Evolutionary conservation across 768 basidiomycete genomes (phyloP).

Genomic region (Kwoniella newhampshirensis): DNA sequence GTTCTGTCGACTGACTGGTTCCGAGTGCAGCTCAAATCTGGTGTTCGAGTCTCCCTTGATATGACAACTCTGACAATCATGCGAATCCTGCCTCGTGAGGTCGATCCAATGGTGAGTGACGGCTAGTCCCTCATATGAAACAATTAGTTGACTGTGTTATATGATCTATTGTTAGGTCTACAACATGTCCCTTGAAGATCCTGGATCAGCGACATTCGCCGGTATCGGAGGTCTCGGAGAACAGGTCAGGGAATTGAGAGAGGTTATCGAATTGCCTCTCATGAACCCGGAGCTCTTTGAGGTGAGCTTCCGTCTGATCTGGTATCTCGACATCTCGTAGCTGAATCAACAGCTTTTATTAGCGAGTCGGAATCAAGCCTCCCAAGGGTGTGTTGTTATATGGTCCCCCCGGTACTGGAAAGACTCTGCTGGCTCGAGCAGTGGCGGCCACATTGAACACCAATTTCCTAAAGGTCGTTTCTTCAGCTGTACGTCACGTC

Average conservation of each 20-base stretch:
- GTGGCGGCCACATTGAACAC: constrained; percentile 93
- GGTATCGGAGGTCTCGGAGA: constrained; percentile 94
- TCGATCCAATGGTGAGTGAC: constrained; percentile 73
- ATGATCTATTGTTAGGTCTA: too few species aligned
- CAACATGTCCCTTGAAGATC: constrained; percentile 99
- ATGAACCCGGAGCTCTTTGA: constrained; percentile 89
- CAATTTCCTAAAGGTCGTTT: constrained; percentile 98
- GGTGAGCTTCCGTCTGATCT: constrained; percentile 32
- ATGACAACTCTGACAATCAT: constrained; percentile 99
- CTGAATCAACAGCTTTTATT: constrained; percentile 3
- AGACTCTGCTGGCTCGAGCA: constrained; percentile 89
- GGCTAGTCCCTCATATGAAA: not conserved
- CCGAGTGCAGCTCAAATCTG: constrained; percentile 75
- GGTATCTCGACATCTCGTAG: not conserved
- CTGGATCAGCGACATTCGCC: constrained; percentile 90
- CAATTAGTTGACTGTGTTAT: not conserved
- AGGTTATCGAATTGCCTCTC: constrained; percentile 94
- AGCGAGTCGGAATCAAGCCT: constrained; percentile 92
- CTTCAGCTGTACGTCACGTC: constrained; percentile 89
- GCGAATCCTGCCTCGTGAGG: constrained; percentile 95
- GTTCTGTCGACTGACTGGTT: constrained; percentile 17
- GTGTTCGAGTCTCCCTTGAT: constrained; percentile 93
- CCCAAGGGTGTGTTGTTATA: constrained; percentile 95
- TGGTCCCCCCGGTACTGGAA: constrained; percentile 88
- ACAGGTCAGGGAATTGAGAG: constrained; percentile 93